Conservation (phyloP, 2,329 filamentous ascomycete genomes). For the Colletotrichum falcatum region DNA sequence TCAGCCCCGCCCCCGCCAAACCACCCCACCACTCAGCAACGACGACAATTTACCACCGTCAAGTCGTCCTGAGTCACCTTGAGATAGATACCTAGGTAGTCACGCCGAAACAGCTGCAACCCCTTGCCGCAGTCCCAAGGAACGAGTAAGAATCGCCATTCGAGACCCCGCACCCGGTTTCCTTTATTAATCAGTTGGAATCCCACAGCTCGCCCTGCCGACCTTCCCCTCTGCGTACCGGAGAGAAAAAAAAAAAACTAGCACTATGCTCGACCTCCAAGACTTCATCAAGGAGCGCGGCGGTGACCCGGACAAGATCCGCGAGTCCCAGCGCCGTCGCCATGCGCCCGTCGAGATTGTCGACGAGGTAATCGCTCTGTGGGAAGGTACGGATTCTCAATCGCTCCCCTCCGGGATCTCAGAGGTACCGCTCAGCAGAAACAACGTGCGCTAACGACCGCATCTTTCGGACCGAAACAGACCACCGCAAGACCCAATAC, state of each 20-base stretch:
- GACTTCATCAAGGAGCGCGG: conserved; percentile 89
- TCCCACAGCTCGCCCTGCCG: conserved; percentile 10
- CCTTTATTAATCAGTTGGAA: neutral
- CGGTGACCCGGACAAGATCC: conserved; percentile 90
- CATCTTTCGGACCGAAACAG: conserved; percentile 18
- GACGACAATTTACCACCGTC: conserved; percentile 39
- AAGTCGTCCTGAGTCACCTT: conserved; percentile 36
- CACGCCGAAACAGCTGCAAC: conserved; percentile 18
- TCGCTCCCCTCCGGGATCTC: conserved; percentile 76
- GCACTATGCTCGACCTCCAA: conserved; percentile 77
- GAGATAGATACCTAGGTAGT: conserved; percentile 14
- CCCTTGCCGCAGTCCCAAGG: conserved; percentile 13
- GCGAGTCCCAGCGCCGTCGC: conserved; percentile 88
- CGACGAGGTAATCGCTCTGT: conserved; percentile 89
- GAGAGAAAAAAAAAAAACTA: conserved; percentile 19
- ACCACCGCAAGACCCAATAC: conserved; percentile 70
- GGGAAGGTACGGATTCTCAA: conserved; percentile 48
- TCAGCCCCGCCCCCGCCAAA: conserved; percentile 41
- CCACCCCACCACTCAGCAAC: conserved; percentile 35
- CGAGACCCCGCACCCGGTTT: neutral
- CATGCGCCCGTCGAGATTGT: conserved; percentile 85
- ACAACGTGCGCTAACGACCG: conserved; percentile 11
- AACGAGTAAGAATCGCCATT: conserved; percentile 27
- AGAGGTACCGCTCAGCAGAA: neutral
- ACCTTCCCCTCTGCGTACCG: neutral